phyloP scores from a whole-genome alignment of 768 basidiomycete genomes.

The Fibroporia radiculosa region DNA sequence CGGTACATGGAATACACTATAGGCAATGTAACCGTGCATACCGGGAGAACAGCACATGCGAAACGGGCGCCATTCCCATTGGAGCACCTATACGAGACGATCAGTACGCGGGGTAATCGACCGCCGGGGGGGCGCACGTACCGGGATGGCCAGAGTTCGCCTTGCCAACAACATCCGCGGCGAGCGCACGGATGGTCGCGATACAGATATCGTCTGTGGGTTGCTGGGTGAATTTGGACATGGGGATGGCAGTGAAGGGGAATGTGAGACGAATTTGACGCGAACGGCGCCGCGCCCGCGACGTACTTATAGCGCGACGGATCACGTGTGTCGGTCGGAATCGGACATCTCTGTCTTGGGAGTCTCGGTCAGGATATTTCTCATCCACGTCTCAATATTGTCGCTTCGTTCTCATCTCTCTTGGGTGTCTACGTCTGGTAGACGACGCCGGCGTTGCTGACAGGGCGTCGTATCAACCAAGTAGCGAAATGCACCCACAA shows the following conservation, averaged over 20 bases:
- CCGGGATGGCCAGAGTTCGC: slow-evolving; percentile 95
- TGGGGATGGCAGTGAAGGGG: slow-evolving; percentile 20
- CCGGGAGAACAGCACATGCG: slow-evolving; percentile 78
- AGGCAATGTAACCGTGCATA: slow-evolving; percentile 18
- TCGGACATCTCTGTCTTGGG: slow-evolving; percentile 7
- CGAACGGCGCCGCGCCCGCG: slow-evolving; percentile 2
- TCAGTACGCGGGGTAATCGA: background rate
- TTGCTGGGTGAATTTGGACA: slow-evolving; percentile 32
- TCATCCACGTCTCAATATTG: background rate
- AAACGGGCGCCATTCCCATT: slow-evolving; percentile 86
- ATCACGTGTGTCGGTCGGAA: slow-evolving; percentile 3
- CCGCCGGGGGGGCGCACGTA: slow-evolving; percentile 20
- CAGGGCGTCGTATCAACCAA: background rate
- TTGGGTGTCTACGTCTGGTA: background rate
- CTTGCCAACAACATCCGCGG: slow-evolving; percentile 71
- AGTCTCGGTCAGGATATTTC: no score
- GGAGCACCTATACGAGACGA: slow-evolving; percentile 60
- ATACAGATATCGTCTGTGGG: slow-evolving; percentile 49
- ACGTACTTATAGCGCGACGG: slow-evolving; percentile 12
- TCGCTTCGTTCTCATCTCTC: background rate
- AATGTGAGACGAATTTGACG: slow-evolving; percentile 10
- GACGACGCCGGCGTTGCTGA: background rate
- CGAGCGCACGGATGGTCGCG: slow-evolving; percentile 69
- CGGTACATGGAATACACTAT: background rate
- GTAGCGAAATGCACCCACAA: slow-evolving; percentile 21